Percentiles rank a stretch among this genome's conserved stretches.
Conservation (phyloP, 306 rosid genomes). For the Pyrus pyrifolia region DNA sequence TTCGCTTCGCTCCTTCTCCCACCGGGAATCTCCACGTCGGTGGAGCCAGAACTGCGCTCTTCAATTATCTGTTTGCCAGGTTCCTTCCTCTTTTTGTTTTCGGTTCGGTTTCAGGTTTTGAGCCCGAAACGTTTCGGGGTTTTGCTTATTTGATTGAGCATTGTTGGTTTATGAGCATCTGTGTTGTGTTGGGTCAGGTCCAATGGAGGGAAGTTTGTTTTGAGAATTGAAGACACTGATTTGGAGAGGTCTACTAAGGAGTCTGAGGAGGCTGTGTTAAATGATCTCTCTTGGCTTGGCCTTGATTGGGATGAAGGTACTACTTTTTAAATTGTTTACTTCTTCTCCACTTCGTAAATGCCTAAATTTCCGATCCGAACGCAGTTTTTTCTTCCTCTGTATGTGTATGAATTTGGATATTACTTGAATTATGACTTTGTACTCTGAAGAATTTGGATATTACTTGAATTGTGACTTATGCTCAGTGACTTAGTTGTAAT, state of each 20-base stretch:
- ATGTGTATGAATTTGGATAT: neutral
- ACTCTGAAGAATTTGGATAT: neutral
- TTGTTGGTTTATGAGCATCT: neutral
- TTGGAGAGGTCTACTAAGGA: slow-evolving; percentile 91
- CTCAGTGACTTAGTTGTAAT: neutral
- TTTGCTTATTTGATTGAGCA: neutral
- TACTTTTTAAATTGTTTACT: neutral
- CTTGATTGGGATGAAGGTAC: slow-evolving; percentile 94
- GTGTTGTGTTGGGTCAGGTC: slow-evolving; percentile 40
- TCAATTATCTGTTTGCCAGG: slow-evolving; percentile 75
- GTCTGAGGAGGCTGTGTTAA: slow-evolving; percentile 80
- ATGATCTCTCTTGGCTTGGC: slow-evolving; percentile 93
- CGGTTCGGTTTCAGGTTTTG: neutral
- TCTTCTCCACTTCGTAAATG: neutral
- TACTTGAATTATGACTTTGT: neutral
- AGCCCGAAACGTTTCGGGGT: neutral
- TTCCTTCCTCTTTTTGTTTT: slow-evolving; percentile 2
- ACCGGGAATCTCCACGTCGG: slow-evolving; percentile 98
- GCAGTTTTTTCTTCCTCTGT: neutral
- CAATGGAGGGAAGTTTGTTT: slow-evolving; percentile 79
- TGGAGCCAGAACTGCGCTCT: slow-evolving; percentile 93
- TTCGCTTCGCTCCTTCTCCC: slow-evolving; percentile 95
- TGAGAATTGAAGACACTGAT: slow-evolving; percentile 97
- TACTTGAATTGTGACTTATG: neutral
- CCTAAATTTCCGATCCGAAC: neutral